Conservation (phyloP, 2,329 filamentous ascomycete species). For the Alternaria postmessia region DNA sequence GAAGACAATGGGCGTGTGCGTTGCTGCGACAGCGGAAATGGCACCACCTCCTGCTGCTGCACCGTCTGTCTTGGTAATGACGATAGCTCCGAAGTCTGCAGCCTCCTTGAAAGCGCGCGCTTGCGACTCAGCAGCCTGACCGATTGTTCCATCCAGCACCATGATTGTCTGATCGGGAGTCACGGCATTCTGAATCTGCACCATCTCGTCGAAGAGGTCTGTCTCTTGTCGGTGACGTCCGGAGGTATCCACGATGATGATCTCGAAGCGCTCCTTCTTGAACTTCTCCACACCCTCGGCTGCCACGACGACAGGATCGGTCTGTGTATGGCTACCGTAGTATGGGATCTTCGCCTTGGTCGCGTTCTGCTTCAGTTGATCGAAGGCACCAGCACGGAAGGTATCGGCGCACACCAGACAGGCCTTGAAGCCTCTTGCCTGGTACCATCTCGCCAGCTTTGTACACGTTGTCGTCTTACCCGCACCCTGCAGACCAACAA, state of each 20-base stretch:
- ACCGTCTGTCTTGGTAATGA: conserved; percentile 98
- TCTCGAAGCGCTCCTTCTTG: conserved; percentile 97
- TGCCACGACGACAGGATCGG: conserved; percentile 91
- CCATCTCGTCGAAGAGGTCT: conserved; percentile 96
- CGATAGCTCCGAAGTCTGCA: conserved; percentile 96
- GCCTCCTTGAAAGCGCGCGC: conserved; percentile 97
- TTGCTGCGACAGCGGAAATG: conserved; percentile 96
- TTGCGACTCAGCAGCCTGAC: conserved; percentile 93
- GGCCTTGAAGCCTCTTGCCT: conserved; percentile 88
- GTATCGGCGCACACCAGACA: conserved; percentile 98
- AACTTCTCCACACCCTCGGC: conserved; percentile 98
- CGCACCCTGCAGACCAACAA: conserved; percentile 95
- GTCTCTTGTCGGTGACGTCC: conserved; percentile 94
- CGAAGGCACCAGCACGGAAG: conserved; percentile 97
- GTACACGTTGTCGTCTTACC: conserved; percentile 99
- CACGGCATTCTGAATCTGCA: conserved; percentile 91
- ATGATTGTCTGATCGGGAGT: conserved; percentile 96
- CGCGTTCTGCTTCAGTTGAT: conserved; percentile 98
- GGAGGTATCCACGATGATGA: conserved; percentile 98
- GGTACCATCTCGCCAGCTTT: conserved; percentile 93
- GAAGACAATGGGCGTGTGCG: conserved; percentile 95
- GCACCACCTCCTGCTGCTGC: conserved; percentile 95
- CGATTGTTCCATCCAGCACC: conserved; percentile 95
- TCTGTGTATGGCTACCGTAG: conserved; percentile 95
- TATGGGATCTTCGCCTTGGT: conserved; percentile 99